phyloP scores from a whole-genome alignment of 2,329 filamentous ascomycete species.

The Bertia moriformis region DNA sequence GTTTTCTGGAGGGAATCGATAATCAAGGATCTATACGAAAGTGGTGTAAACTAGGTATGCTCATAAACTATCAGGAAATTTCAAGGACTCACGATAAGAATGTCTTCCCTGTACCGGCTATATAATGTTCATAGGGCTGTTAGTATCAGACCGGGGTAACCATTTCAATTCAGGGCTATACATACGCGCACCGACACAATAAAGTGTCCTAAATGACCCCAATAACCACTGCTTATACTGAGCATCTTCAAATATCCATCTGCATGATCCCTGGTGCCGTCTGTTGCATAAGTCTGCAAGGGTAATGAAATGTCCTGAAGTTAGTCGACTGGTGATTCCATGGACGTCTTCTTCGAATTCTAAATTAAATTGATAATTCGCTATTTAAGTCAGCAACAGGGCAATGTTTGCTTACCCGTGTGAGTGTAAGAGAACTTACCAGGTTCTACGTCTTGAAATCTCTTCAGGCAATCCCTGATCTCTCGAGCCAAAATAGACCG shows the following conservation, averaged over 20 bases:
- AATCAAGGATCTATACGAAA: conserved; percentile 8
- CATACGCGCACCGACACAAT: background rate
- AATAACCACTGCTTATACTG: conserved; percentile 12
- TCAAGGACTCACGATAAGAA: conserved; percentile 15
- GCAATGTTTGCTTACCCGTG: background rate
- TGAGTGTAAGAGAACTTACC: background rate
- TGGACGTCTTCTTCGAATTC: background rate
- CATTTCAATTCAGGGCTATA: no score
- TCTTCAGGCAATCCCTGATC: background rate
- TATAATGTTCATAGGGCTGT: conserved; percentile 3
- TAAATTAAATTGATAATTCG: background rate
- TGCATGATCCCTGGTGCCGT: conserved; percentile 10
- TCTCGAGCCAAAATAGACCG: background rate
- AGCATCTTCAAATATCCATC: conserved; percentile 12
- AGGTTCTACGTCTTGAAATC: background rate
- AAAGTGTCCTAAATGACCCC: conserved; percentile 6
- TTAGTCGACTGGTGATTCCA: conserved; percentile 3
- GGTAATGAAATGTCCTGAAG: conserved; percentile 10
- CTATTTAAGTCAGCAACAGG: background rate
- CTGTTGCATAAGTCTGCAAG: conserved; percentile 13
- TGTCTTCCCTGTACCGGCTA: conserved; percentile 15
- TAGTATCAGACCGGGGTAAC: no score
- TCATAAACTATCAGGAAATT: no score
- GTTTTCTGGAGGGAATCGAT: conserved; percentile 12
- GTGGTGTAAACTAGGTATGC: no score